Conservation (phyloP, 139 green algal species). For the Closterium sp. region DNA sequence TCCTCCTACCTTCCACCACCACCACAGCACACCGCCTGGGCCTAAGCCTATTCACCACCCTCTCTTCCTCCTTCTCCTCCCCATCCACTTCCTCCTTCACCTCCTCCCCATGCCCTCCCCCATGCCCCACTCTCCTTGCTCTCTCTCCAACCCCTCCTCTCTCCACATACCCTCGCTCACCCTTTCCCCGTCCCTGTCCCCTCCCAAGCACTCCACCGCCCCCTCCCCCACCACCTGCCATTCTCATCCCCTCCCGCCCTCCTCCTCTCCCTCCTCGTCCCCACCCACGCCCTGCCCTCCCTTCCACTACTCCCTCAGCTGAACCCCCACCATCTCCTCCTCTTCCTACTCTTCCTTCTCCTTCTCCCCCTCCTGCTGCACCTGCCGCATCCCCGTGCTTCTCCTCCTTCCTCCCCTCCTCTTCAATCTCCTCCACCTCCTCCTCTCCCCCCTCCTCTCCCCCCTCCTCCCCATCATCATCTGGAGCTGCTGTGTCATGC, state of each 20-base stretch:
- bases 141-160: neutral
- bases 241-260: neutral
- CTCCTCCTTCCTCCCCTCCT: neutral
- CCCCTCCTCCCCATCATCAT: neutral
- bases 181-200: neutral
- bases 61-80: slow-evolving; percentile 7
- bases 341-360: neutral
- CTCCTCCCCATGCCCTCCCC: neutral
- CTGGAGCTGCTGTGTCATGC: neutral
- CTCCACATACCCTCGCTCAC: neutral
- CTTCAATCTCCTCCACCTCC: neutral
- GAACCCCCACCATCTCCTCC: neutral
- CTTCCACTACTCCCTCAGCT: neutral
- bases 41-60: neutral
- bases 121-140: too few relatives aligned
- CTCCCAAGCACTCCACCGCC: neutral
- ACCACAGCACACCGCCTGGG: neutral
- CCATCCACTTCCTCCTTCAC: neutral
- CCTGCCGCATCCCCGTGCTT: neutral
- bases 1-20: neutral
- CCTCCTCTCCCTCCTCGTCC: neutral
- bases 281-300: neutral
- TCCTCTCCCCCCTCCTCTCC: neutral
- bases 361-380: neutral
- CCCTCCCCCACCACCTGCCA: neutral